Conservation (phyloP, 2,329 filamentous ascomycete genomes). For the Aspergillus floridensis region DNA sequence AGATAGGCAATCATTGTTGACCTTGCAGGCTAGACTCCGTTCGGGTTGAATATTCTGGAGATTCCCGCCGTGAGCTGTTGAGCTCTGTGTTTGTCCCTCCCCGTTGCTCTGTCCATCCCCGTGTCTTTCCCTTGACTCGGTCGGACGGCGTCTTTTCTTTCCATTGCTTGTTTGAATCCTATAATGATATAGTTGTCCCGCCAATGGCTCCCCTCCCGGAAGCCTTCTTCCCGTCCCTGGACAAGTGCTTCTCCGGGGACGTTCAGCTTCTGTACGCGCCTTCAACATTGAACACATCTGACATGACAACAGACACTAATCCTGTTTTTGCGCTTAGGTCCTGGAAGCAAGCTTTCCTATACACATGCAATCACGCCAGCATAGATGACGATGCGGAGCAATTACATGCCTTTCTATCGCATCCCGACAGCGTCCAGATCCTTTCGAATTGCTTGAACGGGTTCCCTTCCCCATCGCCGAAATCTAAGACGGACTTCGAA, state of each 20-base stretch:
- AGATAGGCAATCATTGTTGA: constrained; percentile 41
- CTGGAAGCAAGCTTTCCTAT: constrained; percentile 57
- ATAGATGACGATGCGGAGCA: constrained; percentile 54
- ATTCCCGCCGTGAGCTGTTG: constrained; percentile 25
- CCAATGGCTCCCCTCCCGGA: constrained; percentile 69
- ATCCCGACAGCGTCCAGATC: constrained; percentile 65
- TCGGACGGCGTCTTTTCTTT: constrained; percentile 2
- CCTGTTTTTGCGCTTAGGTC: constrained; percentile 47
- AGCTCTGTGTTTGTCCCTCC: constrained; percentile 13
- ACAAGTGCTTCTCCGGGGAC: constrained; percentile 79
- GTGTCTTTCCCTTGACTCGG: constrained; percentile 3
- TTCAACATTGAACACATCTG: neutral
- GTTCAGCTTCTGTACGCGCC: constrained; percentile 68
- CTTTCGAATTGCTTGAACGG: constrained; percentile 67
- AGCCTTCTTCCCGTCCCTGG: constrained; percentile 79
- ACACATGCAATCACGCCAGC: constrained; percentile 43
- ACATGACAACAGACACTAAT: constrained; percentile 21
- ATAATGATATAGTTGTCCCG: constrained; percentile 43
- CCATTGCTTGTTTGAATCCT: constrained; percentile 18
- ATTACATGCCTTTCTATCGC: constrained; percentile 68
- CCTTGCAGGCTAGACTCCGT: constrained; percentile 24
- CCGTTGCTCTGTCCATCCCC: constrained; percentile 1
- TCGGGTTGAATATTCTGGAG: constrained; percentile 28
- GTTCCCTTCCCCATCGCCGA: constrained; percentile 61
- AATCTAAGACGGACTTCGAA: constrained; percentile 71